Base-by-base conservation (phyloP, 768 basidiomycete genomes). In the Coprinopsis strossmayeri region DNA sequence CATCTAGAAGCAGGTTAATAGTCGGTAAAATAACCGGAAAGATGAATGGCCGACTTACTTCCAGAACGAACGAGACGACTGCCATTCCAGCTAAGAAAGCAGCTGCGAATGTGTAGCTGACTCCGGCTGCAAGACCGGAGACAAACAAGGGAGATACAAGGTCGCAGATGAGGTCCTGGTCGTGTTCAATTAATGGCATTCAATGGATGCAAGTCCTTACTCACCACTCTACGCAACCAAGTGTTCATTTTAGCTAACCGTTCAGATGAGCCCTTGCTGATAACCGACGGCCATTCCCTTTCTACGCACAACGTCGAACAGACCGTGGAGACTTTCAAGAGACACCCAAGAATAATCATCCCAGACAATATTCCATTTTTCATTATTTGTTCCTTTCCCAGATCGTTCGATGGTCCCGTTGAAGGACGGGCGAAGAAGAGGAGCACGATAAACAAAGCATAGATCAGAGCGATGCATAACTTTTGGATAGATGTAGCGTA, bases 121-220 rank as follows among this genome's bases (percentile, higher is more conserved):
- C 57, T 0, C 53, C 58, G 11, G 61, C 66, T 0, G 76, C 72
- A 34, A 78, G 61, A 7, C 71, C 59, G 0, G 74, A 76, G 3
- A 75, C 75, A 48, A 80, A 74, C 2, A 79, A 61, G 0, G 78
- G 78, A 0, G 76, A 67, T 2, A 74, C 40, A 3, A 80, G 68
- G 54, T 78, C 74, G 57, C 70, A 75, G 3, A 73, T 55, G 0
- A 80, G 64, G 53, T 80, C 72, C 49, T 50, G 17, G 20, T 10
- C 3, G 21, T 3, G 9, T 7, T n/a, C 1, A 7, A 11, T 18
- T 7, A 35, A 15, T 12, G 15, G 17, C 23, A 7, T 32, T 7
- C 30, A 32, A 15, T n/a, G 15, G 20, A 26, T 2, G 13, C 7
- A 43, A 9, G 34, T n/a, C 17, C 26, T 17, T 13, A 38, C 42